Conservation (phyloP, 2,329 filamentous ascomycete species). For the Colletotrichum lupini region DNA sequence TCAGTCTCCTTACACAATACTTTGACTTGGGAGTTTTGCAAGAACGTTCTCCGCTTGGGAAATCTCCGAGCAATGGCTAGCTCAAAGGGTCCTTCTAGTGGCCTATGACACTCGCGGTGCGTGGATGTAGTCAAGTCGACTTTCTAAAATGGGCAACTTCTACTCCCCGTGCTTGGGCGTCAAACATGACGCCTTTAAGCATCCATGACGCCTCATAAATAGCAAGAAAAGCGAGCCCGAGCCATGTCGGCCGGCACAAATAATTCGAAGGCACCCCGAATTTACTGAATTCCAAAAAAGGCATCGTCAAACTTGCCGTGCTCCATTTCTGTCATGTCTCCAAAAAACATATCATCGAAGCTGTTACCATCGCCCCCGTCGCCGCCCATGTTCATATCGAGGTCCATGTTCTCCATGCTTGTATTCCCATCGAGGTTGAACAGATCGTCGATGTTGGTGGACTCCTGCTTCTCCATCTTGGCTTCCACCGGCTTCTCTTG, state of each 20-base stretch:
- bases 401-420: conserved; percentile 51
- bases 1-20: background rate
- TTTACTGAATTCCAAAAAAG: conserved; percentile 53
- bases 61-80: background rate
- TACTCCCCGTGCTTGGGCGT: background rate
- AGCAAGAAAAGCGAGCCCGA: background rate
- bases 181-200: background rate
- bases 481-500: conserved; percentile 33
- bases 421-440: conserved; percentile 56
- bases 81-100: background rate
- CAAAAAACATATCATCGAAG: conserved; percentile 64
- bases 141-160: background rate
- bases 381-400: conserved; percentile 49
- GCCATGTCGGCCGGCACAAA: background rate
- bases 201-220: background rate
- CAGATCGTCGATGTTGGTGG: conserved; percentile 56
- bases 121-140: background rate
- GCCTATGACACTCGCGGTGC: background rate
- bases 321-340: conserved; percentile 54
- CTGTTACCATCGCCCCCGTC: conserved; percentile 51
- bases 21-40: background rate
- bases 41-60: background rate
- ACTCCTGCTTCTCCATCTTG: conserved; percentile 40
- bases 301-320: conserved; percentile 60
- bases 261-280: background rate